Evolutionary conservation across 495 filamentous ascomycete genomes (phyloP).

Genomic region (Gamarada debralockiae): DNA sequence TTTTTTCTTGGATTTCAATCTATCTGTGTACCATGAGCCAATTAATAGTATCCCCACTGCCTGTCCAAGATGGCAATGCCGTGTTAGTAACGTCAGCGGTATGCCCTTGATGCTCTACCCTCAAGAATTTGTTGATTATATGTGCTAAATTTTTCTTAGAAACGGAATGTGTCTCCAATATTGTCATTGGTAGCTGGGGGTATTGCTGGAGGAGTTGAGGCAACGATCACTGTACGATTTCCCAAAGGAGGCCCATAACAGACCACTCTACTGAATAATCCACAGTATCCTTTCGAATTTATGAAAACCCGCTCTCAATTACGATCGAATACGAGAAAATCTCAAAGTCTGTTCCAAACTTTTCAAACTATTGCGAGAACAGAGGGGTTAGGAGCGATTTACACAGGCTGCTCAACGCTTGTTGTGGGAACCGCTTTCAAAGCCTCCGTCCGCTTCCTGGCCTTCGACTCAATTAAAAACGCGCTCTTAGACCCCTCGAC

Average conservation of each 20-base stretch:
- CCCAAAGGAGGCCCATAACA: background rate
- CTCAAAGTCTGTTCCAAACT: background rate
- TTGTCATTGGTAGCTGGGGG: conserved; percentile 4
- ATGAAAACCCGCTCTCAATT: conserved; percentile 10
- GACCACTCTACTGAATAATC: too few relatives aligned
- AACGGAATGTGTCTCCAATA: background rate
- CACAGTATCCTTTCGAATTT: conserved; percentile 14
- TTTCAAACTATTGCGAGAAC: background rate
- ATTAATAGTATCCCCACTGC: too few relatives aligned
- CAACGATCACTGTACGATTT: conserved; percentile 1
- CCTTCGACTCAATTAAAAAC: conserved; percentile 62
- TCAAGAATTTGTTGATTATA: too few relatives aligned
- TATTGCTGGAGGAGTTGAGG: conserved; percentile 11
- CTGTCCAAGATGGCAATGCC: too few relatives aligned
- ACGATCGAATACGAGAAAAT: background rate
- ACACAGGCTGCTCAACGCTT: conserved; percentile 11
- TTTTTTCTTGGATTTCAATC: too few relatives aligned
- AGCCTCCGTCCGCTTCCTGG: conserved; percentile 60
- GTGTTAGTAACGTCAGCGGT: too few relatives aligned
- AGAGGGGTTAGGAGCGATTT: background rate
- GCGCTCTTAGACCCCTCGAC: conserved; percentile 44
- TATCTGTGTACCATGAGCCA: too few relatives aligned
- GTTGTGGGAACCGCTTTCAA: conserved; percentile 41
- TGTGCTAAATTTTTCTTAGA: too few relatives aligned
- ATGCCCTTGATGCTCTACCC: too few relatives aligned